phyloP scores from a whole-genome alignment of 768 basidiomycete species.

The Agaricus subrufescens region DNA sequence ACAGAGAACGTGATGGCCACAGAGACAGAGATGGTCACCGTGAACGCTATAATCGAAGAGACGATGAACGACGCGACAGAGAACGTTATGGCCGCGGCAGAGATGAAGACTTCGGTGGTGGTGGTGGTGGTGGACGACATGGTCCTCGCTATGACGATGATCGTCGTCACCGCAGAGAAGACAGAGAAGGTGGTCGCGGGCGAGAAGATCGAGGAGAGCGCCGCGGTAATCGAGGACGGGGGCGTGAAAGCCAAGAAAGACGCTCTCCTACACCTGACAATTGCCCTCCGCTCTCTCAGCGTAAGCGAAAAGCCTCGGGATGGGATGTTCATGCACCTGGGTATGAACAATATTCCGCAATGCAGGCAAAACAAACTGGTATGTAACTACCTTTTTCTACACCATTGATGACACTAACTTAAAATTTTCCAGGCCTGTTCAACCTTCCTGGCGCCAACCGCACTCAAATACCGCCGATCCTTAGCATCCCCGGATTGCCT shows the following conservation, averaged over 20 bases:
- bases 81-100: conserved; percentile 18
- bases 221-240: conserved; percentile 17
- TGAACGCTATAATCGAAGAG: conserved; percentile 31
- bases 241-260: conserved; percentile 68
- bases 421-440: conserved; percentile 67
- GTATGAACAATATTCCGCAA: conserved; percentile 90
- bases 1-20: conserved; percentile 37
- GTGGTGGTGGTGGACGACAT: conserved; percentile 24
- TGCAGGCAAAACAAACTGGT: conserved; percentile 99
- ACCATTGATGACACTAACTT: conserved; percentile 7
- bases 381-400: conserved; percentile 14
- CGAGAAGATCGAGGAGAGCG: conserved; percentile 15
- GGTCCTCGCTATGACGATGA: conserved; percentile 29
- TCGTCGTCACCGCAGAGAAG: conserved; percentile 13
- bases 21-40: conserved; percentile 50
- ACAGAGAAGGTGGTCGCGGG: conserved; percentile 11
- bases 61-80: conserved; percentile 49
- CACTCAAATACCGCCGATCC: conserved; percentile 79
- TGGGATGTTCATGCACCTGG: conserved; percentile 98
- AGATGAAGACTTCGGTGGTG: conserved; percentile 23
- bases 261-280: conserved; percentile 91
- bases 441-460: conserved; percentile 94
- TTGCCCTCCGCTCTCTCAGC: conserved; percentile 73
- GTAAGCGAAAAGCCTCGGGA: conserved; percentile 84
- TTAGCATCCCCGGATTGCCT: conserved; percentile 76